A percentile compares a stretch with the other conserved stretches of the same genome.
These are phyloP conservation scores for Suhomyces bokatorum DNA, from an alignment of 1,139 yeast species.

Conservation along the genomic window DNA sequence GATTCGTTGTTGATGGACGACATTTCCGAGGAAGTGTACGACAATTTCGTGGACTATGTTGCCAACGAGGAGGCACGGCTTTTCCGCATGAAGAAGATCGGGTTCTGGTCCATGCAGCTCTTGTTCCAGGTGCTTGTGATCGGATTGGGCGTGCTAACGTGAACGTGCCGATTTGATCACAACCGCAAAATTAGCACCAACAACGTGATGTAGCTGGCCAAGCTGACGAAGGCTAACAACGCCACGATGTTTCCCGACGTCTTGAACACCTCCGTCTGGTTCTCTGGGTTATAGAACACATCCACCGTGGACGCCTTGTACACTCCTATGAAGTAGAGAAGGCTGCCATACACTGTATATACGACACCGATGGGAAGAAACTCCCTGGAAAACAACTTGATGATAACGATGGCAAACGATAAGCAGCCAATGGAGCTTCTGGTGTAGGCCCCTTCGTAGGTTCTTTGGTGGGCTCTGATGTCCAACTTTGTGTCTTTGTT, in stretches of 20 bases:
- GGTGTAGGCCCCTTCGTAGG: conserved; percentile 63
- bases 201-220: conserved; percentile 46
- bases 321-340: conserved; percentile 51
- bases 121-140: conserved; percentile 77
- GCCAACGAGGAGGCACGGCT: conserved; percentile 80
- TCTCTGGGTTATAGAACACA: conserved; percentile 45
- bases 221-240: conserved; percentile 43
- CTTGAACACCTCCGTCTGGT: conserved; percentile 41
- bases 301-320: conserved; percentile 47
- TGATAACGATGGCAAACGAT: conserved; percentile 47
- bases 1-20: conserved; percentile 92
- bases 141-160: conserved; percentile 63
- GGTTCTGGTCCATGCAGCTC: conserved; percentile 90
- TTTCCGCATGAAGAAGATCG: conserved; percentile 75
- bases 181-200: conserved; percentile 43
- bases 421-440: conserved; percentile 51
- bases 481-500: conserved; percentile 47
- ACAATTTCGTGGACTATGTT: conserved; percentile 84
- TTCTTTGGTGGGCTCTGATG: conserved; percentile 59
- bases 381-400: conserved; percentile 53
- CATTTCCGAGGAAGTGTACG: conserved; percentile 84
- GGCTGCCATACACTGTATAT: conserved; percentile 52
- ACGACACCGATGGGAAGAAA: conserved; percentile 55
- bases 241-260: conserved; percentile 55
- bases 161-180: conserved; percentile 16